Evolutionary conservation across 164 flowering plant species (phyloP).

Genomic region (Brasenia schreberi): DNA sequence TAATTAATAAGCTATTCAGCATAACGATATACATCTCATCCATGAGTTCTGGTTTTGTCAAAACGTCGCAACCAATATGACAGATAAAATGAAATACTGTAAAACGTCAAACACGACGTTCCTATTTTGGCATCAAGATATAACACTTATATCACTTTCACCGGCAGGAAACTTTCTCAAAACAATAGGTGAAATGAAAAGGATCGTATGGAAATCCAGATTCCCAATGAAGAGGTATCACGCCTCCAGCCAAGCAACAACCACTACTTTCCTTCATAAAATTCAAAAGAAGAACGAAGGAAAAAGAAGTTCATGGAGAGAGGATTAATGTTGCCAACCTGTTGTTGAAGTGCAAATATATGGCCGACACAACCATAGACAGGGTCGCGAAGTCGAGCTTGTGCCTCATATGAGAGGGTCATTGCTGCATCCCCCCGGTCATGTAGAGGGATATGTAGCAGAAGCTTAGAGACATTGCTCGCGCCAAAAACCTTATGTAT

Average conservation of each 20-base stretch:
- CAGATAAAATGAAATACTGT: background rate
- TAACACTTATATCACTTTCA: background rate
- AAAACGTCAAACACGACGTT: background rate
- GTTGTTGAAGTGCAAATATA: conserved; percentile 57
- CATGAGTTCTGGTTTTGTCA: too few relatives aligned
- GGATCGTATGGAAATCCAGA: background rate
- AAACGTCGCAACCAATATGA: too few relatives aligned
- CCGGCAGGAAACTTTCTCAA: background rate
- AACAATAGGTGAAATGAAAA: background rate
- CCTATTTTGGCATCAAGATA: too few relatives aligned
- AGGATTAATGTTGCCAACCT: conserved; percentile 19
- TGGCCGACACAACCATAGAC: conserved; percentile 64
- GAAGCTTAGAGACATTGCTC: conserved; percentile 61
- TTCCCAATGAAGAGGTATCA: background rate
- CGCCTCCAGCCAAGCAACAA: background rate
- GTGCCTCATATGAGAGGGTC: conserved; percentile 61
- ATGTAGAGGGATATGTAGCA: conserved; percentile 43
- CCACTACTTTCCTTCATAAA: background rate
- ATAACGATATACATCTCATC: background rate
- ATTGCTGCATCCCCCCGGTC: conserved; percentile 51
- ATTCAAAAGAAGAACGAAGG: background rate
- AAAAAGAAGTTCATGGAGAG: background rate
- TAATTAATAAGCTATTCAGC: background rate
- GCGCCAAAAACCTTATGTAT: conserved; percentile 82
- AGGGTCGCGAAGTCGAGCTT: conserved; percentile 57